A percentile compares a stretch with the other conserved stretches of the same genome.
phyloP scores from a whole-genome alignment of 352 stramenopile genomes.

The Globisporangium camurandrum region DNA sequence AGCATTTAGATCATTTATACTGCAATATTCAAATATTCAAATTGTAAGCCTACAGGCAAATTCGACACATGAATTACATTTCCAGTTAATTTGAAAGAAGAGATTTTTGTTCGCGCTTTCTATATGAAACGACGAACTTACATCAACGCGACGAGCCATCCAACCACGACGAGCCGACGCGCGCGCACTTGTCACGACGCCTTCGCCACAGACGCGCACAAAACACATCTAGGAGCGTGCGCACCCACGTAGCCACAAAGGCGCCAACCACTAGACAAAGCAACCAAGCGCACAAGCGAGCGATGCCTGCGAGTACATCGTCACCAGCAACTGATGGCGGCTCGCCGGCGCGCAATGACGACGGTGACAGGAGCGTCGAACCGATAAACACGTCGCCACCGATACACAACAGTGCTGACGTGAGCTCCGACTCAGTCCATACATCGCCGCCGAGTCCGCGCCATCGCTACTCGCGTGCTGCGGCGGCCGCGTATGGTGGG shows the following conservation, averaged over 20 bases:
- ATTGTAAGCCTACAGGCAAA: no score
- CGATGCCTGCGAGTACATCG: not conserved
- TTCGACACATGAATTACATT: no score
- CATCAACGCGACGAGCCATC: not conserved
- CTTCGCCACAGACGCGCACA: not conserved
- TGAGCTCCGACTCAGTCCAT: constrained; percentile 1
- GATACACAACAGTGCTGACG: no score
- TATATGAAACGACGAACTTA: not conserved
- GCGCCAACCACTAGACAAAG: not conserved
- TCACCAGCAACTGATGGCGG: not conserved
- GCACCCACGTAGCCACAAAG: not conserved
- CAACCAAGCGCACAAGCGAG: not conserved
- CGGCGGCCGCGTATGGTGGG: not conserved
- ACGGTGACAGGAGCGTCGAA: no score
- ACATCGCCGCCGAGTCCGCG: constrained; percentile 1
- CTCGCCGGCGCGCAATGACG: constrained; percentile 3
- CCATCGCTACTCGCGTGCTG: not conserved
- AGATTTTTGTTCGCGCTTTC: no score
- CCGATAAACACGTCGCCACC: no score
- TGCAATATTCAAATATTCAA: no score
- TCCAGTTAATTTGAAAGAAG: no score
- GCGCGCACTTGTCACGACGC: not conserved
- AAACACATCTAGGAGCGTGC: not conserved
- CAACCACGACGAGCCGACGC: not conserved
- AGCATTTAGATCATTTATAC: no score